Conservation (phyloP, 1,284 basidiomycete species). For the Clitocybe nebularis region DNA sequence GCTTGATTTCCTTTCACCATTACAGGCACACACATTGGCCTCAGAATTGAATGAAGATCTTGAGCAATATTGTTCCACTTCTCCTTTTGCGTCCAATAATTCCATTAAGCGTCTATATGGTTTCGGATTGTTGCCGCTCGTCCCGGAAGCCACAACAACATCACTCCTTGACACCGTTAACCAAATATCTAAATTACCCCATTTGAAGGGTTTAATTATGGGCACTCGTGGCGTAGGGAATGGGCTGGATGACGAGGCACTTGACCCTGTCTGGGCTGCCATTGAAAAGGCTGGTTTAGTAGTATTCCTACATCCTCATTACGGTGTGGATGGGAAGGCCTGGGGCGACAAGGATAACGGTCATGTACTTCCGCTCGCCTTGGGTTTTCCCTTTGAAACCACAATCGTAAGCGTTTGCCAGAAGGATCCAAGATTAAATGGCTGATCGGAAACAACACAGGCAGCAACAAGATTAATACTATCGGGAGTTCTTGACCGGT, state of each 20-base stretch:
- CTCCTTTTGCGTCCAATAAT: conserved; percentile 38
- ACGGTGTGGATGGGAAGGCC: conserved; percentile 62
- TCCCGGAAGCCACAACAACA: conserved; percentile 52
- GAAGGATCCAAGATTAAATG: too few relatives aligned
- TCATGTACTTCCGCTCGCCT: conserved; percentile 79
- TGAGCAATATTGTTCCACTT: conserved; percentile 71
- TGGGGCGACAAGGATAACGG: conserved; percentile 79
- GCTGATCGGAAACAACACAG: too few relatives aligned
- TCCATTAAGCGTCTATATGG: conserved; percentile 67
- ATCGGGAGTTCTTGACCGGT: conserved; percentile 74
- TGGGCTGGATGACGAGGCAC: conserved; percentile 72
- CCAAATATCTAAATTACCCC: conserved; percentile 61
- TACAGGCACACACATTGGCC: conserved; percentile 65
- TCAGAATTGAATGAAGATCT: conserved; percentile 70
- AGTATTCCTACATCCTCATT: conserved; percentile 81
- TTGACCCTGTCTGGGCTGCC: conserved; percentile 77
- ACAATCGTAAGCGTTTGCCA: conserved; percentile 60
- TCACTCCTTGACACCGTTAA: conserved; percentile 60
- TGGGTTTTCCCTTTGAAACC: conserved; percentile 88
- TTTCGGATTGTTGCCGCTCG: conserved; percentile 82
- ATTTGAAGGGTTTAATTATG: conserved; percentile 78
- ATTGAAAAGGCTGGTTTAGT: conserved; percentile 65
- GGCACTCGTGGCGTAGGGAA: conserved; percentile 75
- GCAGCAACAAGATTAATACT: conserved; percentile 78
- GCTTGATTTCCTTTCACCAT: conserved; percentile 76